phyloP scores from a whole-genome alignment of 1,284 basidiomycete genomes.

The Phellopilus nigrolimitatus region DNA sequence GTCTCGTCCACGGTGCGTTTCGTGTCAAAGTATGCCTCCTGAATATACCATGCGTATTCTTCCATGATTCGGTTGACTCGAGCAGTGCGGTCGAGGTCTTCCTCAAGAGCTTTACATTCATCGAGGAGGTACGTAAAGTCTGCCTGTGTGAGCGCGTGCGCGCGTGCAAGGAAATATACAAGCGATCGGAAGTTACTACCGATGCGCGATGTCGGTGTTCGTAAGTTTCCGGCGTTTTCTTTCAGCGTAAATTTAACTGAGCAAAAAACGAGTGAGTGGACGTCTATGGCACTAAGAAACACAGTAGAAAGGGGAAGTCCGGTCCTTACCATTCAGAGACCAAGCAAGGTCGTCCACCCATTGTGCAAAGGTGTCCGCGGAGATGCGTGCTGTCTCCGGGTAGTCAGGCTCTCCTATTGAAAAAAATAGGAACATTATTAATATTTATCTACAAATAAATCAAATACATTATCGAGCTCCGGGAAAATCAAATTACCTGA shows the following conservation, averaged over 20 bases:
- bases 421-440: not conserved
- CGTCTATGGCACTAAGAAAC: not conserved
- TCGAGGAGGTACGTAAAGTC: constrained; percentile 17
- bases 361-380: constrained; percentile 17
- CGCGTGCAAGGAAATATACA: constrained; percentile 11
- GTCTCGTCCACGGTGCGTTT: constrained; percentile 20
- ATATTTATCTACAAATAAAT: not conserved
- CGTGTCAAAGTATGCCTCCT: constrained; percentile 20
- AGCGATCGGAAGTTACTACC: constrained; percentile 19
- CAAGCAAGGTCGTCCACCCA: constrained; percentile 21
- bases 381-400: constrained; percentile 18
- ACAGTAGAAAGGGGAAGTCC: not conserved
- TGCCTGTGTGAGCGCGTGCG: constrained; percentile 3
- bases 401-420: constrained; percentile 18
- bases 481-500: too few relatives aligned
- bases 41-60: constrained; percentile 17
- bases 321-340: constrained; percentile 17
- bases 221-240: constrained; percentile 13
- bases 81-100: constrained; percentile 17
- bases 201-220: constrained; percentile 17
- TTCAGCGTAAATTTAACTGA: constrained; percentile 19
- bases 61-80: constrained; percentile 21
- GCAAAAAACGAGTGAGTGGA: not conserved
- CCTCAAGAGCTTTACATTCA: constrained; percentile 16
- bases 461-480: too few relatives aligned